These are phyloP conservation scores for Tulasnella sp. DNA, from an alignment of 768 basidiomycete genomes.

Conservation along the genomic window DNA sequence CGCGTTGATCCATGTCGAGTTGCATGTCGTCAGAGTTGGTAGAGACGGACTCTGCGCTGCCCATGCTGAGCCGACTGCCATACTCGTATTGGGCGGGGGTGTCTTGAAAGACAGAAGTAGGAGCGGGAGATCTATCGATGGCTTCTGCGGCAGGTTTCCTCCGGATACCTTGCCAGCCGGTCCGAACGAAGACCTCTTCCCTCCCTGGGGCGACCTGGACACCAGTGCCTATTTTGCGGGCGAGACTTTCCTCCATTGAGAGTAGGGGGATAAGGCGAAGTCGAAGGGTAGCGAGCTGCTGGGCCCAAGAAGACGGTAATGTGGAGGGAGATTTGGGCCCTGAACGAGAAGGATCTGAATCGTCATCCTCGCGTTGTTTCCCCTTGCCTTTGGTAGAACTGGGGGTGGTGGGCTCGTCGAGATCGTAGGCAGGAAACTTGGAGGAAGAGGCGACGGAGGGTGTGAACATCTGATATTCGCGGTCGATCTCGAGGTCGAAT, in stretches of 20 bases:
- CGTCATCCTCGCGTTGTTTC: background rate
- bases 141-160: background rate
- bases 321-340: background rate
- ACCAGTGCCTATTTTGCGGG: conserved; percentile 4
- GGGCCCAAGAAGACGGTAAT: background rate
- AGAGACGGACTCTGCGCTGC: background rate
- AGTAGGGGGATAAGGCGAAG: conserved; percentile 15
- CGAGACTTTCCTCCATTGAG: conserved; percentile 14
- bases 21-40: conserved; percentile 5
- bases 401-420: conserved; percentile 1
- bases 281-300: conserved; percentile 14
- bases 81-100: background rate
- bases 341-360: background rate
- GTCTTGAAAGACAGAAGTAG: background rate
- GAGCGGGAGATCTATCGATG: background rate
- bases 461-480: background rate
- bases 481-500: conserved; percentile 12
- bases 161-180: conserved; percentile 17
- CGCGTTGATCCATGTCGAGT: conserved; percentile 6
- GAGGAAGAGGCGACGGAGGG: background rate
- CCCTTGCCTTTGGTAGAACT: conserved; percentile 7
- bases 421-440: background rate
- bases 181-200: conserved; percentile 16
- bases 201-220: conserved; percentile 14
- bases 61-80: background rate